These are phyloP conservation scores for Prunus mongolica DNA, from an alignment of 306 rosid species.

Conservation along the genomic window DNA sequence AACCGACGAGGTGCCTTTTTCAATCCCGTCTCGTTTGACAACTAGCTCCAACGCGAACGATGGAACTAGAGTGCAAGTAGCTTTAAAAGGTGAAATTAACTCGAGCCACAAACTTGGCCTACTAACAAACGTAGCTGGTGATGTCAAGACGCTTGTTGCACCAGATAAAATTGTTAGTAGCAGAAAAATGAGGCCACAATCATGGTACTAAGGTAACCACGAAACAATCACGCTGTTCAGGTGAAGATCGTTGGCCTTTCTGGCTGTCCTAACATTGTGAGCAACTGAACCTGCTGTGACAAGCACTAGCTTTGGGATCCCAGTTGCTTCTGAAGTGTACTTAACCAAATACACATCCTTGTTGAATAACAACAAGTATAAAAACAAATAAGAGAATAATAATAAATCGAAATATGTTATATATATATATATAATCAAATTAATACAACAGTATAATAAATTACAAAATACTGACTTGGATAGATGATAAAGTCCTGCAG, in stretches of 20 bases:
- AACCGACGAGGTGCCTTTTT: conserved; percentile 1
- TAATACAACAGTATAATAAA: too few relatives aligned
- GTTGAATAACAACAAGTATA: too few relatives aligned
- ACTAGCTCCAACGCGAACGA: conserved; percentile 65
- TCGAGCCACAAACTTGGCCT: conserved; percentile 74
- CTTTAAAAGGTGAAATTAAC: conserved; percentile 54
- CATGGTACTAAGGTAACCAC: conserved; percentile 90
- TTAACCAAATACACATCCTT: conserved; percentile 57
- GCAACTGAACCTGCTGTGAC: too few relatives aligned
- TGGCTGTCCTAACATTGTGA: too few relatives aligned
- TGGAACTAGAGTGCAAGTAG: conserved; percentile 78
- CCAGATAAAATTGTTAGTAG: conserved; percentile 59
- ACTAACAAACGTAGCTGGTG: conserved; percentile 49
- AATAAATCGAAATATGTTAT: too few relatives aligned
- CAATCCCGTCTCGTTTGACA: conserved; percentile 31
- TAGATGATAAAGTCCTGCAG: too few relatives aligned
- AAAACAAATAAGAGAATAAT: too few relatives aligned
- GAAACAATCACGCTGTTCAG: conserved; percentile 63
- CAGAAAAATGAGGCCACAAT: conserved; percentile 80
- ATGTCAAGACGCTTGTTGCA: conserved; percentile 56
- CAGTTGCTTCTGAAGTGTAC: conserved; percentile 80
- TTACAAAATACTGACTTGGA: too few relatives aligned
- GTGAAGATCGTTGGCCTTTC: conserved; percentile 75
- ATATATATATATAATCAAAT: too few relatives aligned
- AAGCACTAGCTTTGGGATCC: conserved; percentile 64